These are phyloP conservation scores for Aureobasidium sp. DNA, from an alignment of 2,329 filamentous ascomycete species.

Conservation along the genomic window DNA sequence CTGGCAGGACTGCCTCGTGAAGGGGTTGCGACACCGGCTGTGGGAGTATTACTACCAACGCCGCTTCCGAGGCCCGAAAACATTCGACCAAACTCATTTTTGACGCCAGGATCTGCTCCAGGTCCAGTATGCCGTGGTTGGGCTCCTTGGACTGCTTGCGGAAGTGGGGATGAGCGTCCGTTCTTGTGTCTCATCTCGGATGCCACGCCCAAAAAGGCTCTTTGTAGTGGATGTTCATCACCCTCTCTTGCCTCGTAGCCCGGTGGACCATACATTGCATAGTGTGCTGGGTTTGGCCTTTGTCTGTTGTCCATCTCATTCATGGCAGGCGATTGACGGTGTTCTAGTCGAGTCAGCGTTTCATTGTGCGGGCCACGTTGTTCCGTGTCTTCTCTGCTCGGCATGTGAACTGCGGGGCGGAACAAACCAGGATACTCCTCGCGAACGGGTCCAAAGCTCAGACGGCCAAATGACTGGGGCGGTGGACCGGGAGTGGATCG, in stretches of 20 bases:
- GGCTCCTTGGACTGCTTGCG: slow-evolving; percentile 88
- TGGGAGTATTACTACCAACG: slow-evolving; percentile 48
- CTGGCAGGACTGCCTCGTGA: slow-evolving; percentile 32
- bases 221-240: slow-evolving; percentile 30
- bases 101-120: slow-evolving; percentile 78
- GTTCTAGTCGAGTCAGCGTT: background rate
- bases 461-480: slow-evolving; percentile 19
- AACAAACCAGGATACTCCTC: slow-evolving; percentile 28
- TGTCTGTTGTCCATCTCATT: slow-evolving; percentile 2
- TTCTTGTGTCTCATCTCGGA: slow-evolving; percentile 71
- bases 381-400: slow-evolving; percentile 12
- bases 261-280: slow-evolving; percentile 3
- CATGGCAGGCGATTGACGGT: slow-evolving; percentile 7
- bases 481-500: slow-evolving; percentile 9
- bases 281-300: background rate
- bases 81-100: slow-evolving; percentile 90
- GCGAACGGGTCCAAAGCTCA: slow-evolving; percentile 24
- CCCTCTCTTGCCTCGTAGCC: slow-evolving; percentile 14
- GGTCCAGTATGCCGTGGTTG: slow-evolving; percentile 74
- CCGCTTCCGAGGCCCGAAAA: slow-evolving; percentile 85
- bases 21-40: slow-evolving; percentile 45
- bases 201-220: slow-evolving; percentile 65
- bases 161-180: slow-evolving; percentile 78
- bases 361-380: slow-evolving; percentile 13
- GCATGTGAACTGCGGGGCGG: slow-evolving; percentile 20